phyloP scores from a whole-genome alignment of 805 yeast species.

The Komagataella pseudopastoris region DNA sequence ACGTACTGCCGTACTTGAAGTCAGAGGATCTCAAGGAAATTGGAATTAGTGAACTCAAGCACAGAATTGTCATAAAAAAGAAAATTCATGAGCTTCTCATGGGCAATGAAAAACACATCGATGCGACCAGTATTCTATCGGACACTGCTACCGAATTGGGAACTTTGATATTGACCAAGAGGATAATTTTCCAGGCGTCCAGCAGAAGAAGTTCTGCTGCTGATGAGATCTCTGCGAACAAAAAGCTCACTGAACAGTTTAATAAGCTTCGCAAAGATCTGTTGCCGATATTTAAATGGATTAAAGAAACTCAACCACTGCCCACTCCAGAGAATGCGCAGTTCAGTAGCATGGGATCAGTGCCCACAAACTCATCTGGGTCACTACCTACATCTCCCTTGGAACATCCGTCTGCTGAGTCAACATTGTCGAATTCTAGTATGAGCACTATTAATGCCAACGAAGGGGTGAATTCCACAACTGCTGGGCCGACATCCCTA shows the following conservation, averaged over 20 bases:
- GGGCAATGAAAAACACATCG: constrained; percentile 12
- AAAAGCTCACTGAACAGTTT: constrained; percentile 38
- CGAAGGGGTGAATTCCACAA: not conserved
- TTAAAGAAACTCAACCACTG: constrained; percentile 54
- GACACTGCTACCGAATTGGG: not conserved
- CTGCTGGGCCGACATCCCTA: not conserved
- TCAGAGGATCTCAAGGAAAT: constrained; percentile 64
- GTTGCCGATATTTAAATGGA: constrained; percentile 44
- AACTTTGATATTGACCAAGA: not conserved
- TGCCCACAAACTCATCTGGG: not conserved
- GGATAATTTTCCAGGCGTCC: constrained; percentile 1
- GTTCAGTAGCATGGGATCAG: not conserved
- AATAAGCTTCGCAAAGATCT: constrained; percentile 47
- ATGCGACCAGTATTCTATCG: not conserved
- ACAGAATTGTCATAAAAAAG: constrained; percentile 46
- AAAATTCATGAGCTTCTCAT: constrained; percentile 39
- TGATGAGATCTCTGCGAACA: constrained; percentile 7
- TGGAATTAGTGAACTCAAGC: constrained; percentile 40
- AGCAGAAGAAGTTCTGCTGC: not conserved
- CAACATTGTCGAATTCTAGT: constrained; percentile 1
- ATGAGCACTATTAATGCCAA: not conserved
- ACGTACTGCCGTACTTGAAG: constrained; percentile 52
- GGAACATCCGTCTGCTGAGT: not conserved
- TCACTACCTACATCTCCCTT: not conserved
- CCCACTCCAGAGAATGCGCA: constrained; percentile 44